A percentile compares a stretch with the other conserved stretches of the same genome.
Conservation (phyloP, 768 basidiomycete species). For the Termitomyces bulborhizus region DNA sequence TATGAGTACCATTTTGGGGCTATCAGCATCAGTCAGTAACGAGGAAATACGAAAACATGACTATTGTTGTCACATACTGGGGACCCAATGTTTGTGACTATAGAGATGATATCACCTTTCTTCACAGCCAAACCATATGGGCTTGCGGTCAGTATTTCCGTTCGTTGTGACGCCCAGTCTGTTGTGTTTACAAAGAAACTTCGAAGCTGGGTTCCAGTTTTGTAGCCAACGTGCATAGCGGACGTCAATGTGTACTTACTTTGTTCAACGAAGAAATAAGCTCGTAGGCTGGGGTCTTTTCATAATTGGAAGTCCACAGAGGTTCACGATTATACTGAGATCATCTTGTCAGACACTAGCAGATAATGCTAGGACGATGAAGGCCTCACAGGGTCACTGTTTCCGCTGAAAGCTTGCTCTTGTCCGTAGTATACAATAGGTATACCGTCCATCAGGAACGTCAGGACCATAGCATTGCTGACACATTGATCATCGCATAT, state of each 20-base stretch:
- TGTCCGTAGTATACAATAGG: conserved; percentile 81
- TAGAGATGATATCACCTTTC: conserved; percentile 56
- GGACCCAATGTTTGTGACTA: conserved; percentile 70
- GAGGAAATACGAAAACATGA: background rate
- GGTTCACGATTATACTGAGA: conserved; percentile 67
- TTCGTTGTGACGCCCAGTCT: conserved; percentile 47
- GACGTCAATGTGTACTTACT: conserved; percentile 21
- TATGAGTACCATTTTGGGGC: conserved; percentile 50
- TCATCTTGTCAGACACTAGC: background rate
- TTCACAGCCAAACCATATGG: conserved; percentile 52
- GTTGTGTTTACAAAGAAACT: conserved; percentile 55
- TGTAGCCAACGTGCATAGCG: background rate
- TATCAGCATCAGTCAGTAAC: conserved; percentile 14
- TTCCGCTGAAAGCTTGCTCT: conserved; percentile 65
- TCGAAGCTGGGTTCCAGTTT: conserved; percentile 39
- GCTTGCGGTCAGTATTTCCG: conserved; percentile 45
- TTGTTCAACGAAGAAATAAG: conserved; percentile 56
- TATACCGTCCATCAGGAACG: conserved; percentile 77
- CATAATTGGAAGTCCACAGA: conserved; percentile 64
- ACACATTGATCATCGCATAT: background rate
- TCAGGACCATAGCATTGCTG: conserved; percentile 71
- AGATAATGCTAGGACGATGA: background rate
- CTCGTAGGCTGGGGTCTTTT: conserved; percentile 50
- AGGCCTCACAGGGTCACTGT: conserved; percentile 53
- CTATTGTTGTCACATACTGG: conserved; percentile 38